Evolutionary conservation across 108 stramenopile species (phyloP).

Genomic region (Discostella pseudostelligera): DNA sequence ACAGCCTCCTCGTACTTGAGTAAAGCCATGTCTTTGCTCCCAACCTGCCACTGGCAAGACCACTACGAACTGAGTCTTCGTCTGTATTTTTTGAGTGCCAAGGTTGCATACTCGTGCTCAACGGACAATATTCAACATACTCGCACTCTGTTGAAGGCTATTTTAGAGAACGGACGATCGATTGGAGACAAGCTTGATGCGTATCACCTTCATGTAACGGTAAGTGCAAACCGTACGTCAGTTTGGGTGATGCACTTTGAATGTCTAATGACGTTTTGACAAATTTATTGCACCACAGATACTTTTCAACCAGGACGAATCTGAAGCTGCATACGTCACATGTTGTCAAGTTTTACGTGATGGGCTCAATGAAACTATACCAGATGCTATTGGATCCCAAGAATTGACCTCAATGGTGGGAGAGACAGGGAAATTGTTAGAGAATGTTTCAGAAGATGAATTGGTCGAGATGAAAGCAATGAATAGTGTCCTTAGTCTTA

Average conservation of each 20-base stretch:
- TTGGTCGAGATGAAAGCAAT: slow-evolving; percentile 1
- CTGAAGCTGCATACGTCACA: neutral
- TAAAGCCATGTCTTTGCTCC: slow-evolving; percentile 9
- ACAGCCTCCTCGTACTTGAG: slow-evolving; percentile 22
- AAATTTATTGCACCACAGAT: neutral
- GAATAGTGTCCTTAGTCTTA: neutral
- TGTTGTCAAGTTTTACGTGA: neutral
- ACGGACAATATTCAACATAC: slow-evolving; percentile 13
- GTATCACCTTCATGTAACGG: slow-evolving; percentile 1
- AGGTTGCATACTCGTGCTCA: slow-evolving; percentile 10
- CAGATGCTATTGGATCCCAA: neutral
- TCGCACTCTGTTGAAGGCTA: slow-evolving; percentile 6
- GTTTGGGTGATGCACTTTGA: neutral
- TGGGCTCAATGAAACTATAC: slow-evolving; percentile 4
- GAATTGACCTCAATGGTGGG: neutral
- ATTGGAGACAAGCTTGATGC: slow-evolving; percentile 25
- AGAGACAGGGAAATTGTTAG: neutral
- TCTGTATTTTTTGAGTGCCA: neutral
- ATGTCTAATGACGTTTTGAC: neutral
- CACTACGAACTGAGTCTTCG: slow-evolving; percentile 22
- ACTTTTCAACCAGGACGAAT: neutral
- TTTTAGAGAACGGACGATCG: neutral
- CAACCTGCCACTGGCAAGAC: slow-evolving; percentile 13
- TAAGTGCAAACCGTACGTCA: neutral
- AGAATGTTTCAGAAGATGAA: neutral